Base-by-base conservation (phyloP, 805 yeast genomes). In the Metschnikowia aberdeeniae region DNA sequence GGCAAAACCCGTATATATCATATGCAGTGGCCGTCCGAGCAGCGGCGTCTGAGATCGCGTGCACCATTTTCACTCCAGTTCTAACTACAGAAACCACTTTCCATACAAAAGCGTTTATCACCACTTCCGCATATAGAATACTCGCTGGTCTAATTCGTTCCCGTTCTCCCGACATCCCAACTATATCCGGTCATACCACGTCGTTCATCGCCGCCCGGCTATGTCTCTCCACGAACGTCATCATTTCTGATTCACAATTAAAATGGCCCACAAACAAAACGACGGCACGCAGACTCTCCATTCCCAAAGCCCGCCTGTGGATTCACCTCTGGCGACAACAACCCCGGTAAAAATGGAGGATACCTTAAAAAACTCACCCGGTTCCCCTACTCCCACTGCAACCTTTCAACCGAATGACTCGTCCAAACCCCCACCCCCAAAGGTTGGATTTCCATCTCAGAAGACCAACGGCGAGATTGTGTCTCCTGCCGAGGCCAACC, bases 1-100 rank as follows among this genome's bases (percentile, higher is more conserved):
- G 34, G 6, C 34, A n/a, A 17, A 9, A 19, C 34, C 17, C 40
- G 24, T 28, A 37, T 28, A 37, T 20, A 37, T 37, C 13, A 39
- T 39, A 39, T 39, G 42, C 42, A 39, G 42, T 39, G 42, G 42
- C 41, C 42, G 42, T 31, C 22, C 42, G 42, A 39, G 42, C 28
- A 39, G 42, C 42, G 42, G 36, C 29, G 35, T 32, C 12, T 29
- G 34, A 28, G 34, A 37, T 20, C 10, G 27, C 14, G n/a, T 30
- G 10, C 40, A 29, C 40, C 40, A 19, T 37, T 30, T n/a, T 26
- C 40, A 37, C 24, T 32, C 6, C 35, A 14, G 14, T 29, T 19
- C 41, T 27, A 38, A 8, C 14, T 28, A 13, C 40, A 32, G 3
- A 22, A 36, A 37, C 28, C 27, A 8, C 13, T 28, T n/a, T 9